Evolutionary conservation across 306 rosid genomes (phyloP), one percentile per base, ranked within the genome.

Genomic region (Aeschynomene evenia): DNA sequence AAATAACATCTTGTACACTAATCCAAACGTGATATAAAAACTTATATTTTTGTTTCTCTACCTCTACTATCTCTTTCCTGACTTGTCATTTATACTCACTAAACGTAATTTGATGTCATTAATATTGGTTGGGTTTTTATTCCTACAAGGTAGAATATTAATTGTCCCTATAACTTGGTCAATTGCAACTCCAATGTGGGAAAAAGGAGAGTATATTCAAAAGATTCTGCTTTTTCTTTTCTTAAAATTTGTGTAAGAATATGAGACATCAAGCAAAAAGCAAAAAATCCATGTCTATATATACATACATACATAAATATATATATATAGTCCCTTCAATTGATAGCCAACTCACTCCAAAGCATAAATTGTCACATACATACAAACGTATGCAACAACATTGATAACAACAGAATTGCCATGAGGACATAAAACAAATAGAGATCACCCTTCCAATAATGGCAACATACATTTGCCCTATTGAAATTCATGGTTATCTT

Each of bases 391-490:
- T 33, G 37, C 37, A 33, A 33, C 37, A 33, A 28, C 22, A 56
- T 7, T 13, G 20, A 15, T 16, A 31, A 50, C 59, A 12, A 11
- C 13, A 15, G 20, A 54, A 40, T 37, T 50, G 54, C 43, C 53
- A 15, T 18, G 12, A 10, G 16, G 14, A 64, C 8, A 29, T 23
- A 29, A 64, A 74, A 74, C 43, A 54, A n/a, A 29, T 2, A 10
- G 56, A 70, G 28, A 49, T 33, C 15, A 28, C 40, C 46, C 53
- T 54, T 64, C 51, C 62, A 23, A 50, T 24, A 22, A 34, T 31
- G 77, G 56, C 52, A 57, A 49, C 52, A 54, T n/a, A n/a, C n/a
- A n/a, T 55, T 55, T 21, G 23, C 54, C 24, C 26, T n/a, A 57
- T 5, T 56, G 70, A 64, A 70, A 24, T 23, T 58, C 51, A 18